A percentile compares a stretch with the other conserved stretches of the same genome.
Evolutionary conservation across 2,329 filamentous ascomycete genomes (phyloP).

Genomic region (Colletotrichum sp.): DNA sequence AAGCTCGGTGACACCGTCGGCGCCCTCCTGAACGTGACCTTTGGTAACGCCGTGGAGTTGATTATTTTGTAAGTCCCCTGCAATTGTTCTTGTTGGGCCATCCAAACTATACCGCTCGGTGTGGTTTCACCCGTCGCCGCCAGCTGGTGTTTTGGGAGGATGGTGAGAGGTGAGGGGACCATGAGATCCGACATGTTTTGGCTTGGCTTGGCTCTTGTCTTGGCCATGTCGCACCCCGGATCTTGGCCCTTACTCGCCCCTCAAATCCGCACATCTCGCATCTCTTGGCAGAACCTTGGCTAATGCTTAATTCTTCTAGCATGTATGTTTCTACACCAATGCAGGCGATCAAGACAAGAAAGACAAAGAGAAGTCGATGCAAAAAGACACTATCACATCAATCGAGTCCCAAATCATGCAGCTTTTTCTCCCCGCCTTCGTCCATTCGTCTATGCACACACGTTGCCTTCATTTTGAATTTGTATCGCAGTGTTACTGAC

Average conservation of each 20-base stretch:
- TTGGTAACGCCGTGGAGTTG: slow-evolving; percentile 80
- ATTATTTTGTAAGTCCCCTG: slow-evolving; percentile 69
- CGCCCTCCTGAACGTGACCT: slow-evolving; percentile 77
- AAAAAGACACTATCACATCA: slow-evolving; percentile 56
- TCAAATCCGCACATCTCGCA: not conserved
- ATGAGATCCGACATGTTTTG: not conserved
- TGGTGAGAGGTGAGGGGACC: slow-evolving; percentile 8
- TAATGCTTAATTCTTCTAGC: slow-evolving; percentile 34
- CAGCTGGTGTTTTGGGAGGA: not conserved
- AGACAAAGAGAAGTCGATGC: slow-evolving; percentile 21
- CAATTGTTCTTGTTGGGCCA: not conserved
- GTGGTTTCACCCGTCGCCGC: not conserved
- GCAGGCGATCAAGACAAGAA: slow-evolving; percentile 33
- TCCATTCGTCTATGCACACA: slow-evolving; percentile 22
- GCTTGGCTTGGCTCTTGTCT: slow-evolving; percentile 10
- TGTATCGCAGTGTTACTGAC: slow-evolving; percentile 32
- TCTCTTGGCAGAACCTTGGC: slow-evolving; percentile 17
- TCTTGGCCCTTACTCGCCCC: not conserved
- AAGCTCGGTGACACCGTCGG: slow-evolving; percentile 76
- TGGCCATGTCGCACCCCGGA: slow-evolving; percentile 10
- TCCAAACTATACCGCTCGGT: not conserved
- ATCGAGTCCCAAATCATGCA: slow-evolving; percentile 47
- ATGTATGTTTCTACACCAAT: slow-evolving; percentile 55
- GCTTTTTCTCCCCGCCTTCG: not conserved
- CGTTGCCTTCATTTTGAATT: slow-evolving; percentile 23